phyloP scores from a whole-genome alignment of 2,329 filamentous ascomycete species.

The Xylariaceae sp. region DNA sequence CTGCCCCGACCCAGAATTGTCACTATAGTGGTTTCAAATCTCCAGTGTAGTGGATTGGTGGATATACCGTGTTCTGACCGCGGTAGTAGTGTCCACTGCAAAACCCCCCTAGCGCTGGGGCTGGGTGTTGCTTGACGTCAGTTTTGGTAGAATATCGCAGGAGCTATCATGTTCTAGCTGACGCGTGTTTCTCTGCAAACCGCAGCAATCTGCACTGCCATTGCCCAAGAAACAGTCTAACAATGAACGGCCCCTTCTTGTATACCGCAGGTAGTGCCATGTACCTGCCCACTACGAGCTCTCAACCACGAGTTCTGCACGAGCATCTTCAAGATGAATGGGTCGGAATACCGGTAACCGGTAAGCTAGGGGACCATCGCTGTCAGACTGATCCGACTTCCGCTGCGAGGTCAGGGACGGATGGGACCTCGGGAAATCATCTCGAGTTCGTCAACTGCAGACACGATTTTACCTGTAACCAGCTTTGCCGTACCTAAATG shows the following conservation, averaged over 20 bases:
- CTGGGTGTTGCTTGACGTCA: constrained; percentile 14
- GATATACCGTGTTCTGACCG: no score
- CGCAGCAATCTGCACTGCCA: background rate
- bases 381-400: background rate
- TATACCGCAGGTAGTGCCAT: background rate
- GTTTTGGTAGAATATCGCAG: background rate
- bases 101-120: constrained; percentile 3
- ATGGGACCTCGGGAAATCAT: no score
- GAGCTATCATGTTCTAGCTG: background rate
- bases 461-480: background rate
- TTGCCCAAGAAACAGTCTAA: background rate
- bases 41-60: no score
- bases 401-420: no score
- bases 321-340: constrained; percentile 1
- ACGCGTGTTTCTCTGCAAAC: constrained; percentile 5
- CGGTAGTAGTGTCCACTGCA: background rate
- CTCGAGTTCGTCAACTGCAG: background rate
- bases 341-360: constrained; percentile 1
- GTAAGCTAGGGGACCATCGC: background rate
- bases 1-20: no score
- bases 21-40: no score
- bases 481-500: background rate
- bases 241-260: background rate
- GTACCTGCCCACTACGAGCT: background rate
- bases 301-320: background rate